Evolutionary conservation across 495 filamentous ascomycete species (phyloP).

Genomic region (Aspergillus olivimuriae): DNA sequence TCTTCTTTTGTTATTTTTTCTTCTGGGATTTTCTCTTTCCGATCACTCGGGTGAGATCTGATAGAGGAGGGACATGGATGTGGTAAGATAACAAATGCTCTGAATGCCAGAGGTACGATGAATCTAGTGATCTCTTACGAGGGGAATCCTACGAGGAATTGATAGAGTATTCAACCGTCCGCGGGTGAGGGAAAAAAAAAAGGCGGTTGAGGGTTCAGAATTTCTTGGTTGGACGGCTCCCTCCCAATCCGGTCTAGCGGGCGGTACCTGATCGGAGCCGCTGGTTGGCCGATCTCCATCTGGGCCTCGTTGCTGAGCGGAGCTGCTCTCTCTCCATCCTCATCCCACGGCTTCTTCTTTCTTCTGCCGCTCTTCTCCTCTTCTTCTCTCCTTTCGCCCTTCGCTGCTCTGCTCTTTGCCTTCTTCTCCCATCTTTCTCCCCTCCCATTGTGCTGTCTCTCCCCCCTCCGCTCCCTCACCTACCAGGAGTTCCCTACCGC

Average conservation of each 20-base stretch:
- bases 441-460: conserved; percentile 1
- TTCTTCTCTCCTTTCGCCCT: not conserved
- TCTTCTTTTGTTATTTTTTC: not conserved
- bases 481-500: not conserved
- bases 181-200: not conserved
- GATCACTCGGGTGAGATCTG: no score
- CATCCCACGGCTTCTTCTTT: not conserved
- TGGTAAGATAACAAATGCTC: no score
- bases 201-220: no score
- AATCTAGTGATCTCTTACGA: no score
- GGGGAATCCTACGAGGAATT: no score
- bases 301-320: no score
- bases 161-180: no score
- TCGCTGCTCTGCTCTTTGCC: conserved; percentile 2
- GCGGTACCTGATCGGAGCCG: not conserved
- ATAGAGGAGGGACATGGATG: no score
- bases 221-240: no score
- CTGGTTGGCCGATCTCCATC: not conserved
- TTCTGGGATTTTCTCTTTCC: not conserved
- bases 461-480: not conserved
- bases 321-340: not conserved
- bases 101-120: no score
- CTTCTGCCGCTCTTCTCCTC: conserved; percentile 2
- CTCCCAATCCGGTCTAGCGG: no score
- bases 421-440: conserved; percentile 5